Evolutionary conservation across 1,284 basidiomycete species (phyloP).

Genomic region (Ceratobasidium theobromae): DNA sequence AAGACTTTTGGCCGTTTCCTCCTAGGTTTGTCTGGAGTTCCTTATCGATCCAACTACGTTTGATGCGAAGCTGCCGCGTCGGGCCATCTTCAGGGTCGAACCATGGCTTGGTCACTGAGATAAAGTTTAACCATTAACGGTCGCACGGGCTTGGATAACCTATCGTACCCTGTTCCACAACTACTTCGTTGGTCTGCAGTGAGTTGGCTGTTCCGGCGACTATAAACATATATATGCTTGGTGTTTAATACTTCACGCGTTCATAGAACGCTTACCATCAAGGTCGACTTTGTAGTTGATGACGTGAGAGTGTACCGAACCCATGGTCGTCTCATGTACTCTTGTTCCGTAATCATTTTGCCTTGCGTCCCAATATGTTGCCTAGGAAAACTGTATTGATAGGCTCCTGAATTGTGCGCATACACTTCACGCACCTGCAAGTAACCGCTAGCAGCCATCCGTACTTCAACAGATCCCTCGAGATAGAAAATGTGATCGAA

Average conservation of each 20-base stretch:
- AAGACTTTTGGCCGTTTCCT: slow-evolving; percentile 56
- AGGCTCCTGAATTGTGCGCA: too few relatives aligned
- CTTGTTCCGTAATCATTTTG: slow-evolving; percentile 53
- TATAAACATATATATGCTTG: slow-evolving; percentile 59
- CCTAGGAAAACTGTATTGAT: slow-evolving; percentile 43
- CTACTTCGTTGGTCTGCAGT: slow-evolving; percentile 54
- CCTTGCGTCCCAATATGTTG: slow-evolving; percentile 38
- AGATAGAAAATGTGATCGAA: slow-evolving; percentile 68
- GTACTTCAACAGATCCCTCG: slow-evolving; percentile 66
- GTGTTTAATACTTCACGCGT: slow-evolving; percentile 1
- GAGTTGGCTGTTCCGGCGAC: slow-evolving; percentile 60
- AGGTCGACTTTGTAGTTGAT: slow-evolving; percentile 58
- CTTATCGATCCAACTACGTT: slow-evolving; percentile 51
- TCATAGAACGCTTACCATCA: background rate
- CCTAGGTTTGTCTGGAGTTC: slow-evolving; percentile 57
- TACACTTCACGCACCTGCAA: slow-evolving; percentile 61
- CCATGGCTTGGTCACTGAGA: slow-evolving; percentile 45
- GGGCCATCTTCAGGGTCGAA: slow-evolving; percentile 62
- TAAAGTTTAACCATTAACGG: background rate
- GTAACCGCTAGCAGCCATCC: slow-evolving; percentile 66
- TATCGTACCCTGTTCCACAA: slow-evolving; percentile 52
- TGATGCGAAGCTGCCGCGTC: slow-evolving; percentile 56
- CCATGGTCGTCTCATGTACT: slow-evolving; percentile 61
- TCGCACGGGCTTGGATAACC: slow-evolving; percentile 36
- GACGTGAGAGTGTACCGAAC: slow-evolving; percentile 68